Conservation (phyloP, 768 basidiomycete genomes). For the Asterophora parasitica region DNA sequence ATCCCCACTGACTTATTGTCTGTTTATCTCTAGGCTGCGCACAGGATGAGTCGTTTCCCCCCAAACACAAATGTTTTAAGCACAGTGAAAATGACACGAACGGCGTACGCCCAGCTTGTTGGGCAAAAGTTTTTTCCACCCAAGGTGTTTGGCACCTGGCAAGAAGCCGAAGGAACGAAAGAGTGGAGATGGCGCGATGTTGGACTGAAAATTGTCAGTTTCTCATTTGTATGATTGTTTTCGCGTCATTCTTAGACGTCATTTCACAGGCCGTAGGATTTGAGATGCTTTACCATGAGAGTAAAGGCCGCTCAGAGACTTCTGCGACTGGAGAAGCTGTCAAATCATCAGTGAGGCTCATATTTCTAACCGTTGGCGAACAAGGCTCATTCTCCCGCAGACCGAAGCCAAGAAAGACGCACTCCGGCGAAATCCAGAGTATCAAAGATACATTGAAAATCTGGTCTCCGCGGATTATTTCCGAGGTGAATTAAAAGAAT, state of each 20-base stretch:
- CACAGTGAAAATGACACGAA: conserved; percentile 75
- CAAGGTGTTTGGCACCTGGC: conserved; percentile 77
- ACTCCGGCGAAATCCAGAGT: conserved; percentile 62
- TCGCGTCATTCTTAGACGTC: conserved; percentile 5
- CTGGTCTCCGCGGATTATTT: conserved; percentile 72
- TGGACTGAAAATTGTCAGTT: conserved; percentile 87
- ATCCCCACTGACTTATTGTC: not conserved
- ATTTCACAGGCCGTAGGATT: conserved; percentile 78
- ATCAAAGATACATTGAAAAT: conserved; percentile 64
- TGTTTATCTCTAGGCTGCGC: conserved; percentile 58
- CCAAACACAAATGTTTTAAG: conserved; percentile 60
- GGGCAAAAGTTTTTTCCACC: conserved; percentile 93
- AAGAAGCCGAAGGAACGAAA: conserved; percentile 54
- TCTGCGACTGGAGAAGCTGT: conserved; percentile 30
- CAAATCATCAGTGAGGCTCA: conserved; percentile 43
- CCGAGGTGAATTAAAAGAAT: conserved; percentile 70
- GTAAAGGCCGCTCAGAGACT: conserved; percentile 49
- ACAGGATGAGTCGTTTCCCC: conserved; percentile 87
- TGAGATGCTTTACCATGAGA: conserved; percentile 93
- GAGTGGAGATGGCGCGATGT: conserved; percentile 79
- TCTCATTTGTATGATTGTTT: not conserved
- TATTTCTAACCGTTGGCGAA: conserved; percentile 1
- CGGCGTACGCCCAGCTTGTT: conserved; percentile 88
- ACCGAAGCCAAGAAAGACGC: conserved; percentile 62
- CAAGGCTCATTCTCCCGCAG: conserved; percentile 28